Evolutionary conservation across 805 yeast species (phyloP).

Genomic region (Millerago galiae): DNA sequence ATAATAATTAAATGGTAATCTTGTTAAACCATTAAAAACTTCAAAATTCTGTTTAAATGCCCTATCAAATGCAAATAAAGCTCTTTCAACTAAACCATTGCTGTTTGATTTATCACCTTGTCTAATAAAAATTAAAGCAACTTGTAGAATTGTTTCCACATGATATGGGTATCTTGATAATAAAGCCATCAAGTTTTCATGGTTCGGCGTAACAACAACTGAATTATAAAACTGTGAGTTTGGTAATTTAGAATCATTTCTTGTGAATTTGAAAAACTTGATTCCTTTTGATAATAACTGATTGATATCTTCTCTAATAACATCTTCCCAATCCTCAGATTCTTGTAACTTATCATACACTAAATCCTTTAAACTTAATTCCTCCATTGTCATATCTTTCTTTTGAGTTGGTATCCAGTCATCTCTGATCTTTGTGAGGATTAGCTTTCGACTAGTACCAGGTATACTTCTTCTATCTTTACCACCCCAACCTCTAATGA

Average conservation of each 20-base stretch:
- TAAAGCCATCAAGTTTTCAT: conserved; percentile 55
- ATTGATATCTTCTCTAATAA: conserved; percentile 34
- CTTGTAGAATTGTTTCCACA: conserved; percentile 71
- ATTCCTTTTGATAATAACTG: conserved; percentile 39
- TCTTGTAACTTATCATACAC: conserved; percentile 27
- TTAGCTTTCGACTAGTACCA: conserved; percentile 61
- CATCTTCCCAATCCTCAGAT: conserved; percentile 43
- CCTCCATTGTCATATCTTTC: conserved; percentile 58
- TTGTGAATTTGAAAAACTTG: conserved; percentile 47
- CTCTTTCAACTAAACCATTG: conserved; percentile 69
- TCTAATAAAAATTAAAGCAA: conserved; percentile 63
- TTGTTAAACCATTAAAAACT: conserved; percentile 45
- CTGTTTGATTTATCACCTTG: conserved; percentile 70
- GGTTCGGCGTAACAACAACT: conserved; percentile 70
- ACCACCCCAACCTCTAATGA: conserved; percentile 83
- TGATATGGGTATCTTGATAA: conserved; percentile 65
- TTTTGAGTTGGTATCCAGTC: conserved; percentile 72
- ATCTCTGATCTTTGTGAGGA: conserved; percentile 66
- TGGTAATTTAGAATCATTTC: conserved; percentile 29
- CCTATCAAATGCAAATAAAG: conserved; percentile 74
- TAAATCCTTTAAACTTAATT: conserved; percentile 35
- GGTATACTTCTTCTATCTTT: conserved; percentile 69
- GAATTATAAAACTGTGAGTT: conserved; percentile 52
- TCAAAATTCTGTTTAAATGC: conserved; percentile 55
- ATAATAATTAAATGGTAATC: conserved; percentile 71